These are phyloP conservation scores for Phyllosticta citriasiana DNA, from an alignment of 2,329 filamentous ascomycete genomes.

Conservation along the genomic window DNA sequence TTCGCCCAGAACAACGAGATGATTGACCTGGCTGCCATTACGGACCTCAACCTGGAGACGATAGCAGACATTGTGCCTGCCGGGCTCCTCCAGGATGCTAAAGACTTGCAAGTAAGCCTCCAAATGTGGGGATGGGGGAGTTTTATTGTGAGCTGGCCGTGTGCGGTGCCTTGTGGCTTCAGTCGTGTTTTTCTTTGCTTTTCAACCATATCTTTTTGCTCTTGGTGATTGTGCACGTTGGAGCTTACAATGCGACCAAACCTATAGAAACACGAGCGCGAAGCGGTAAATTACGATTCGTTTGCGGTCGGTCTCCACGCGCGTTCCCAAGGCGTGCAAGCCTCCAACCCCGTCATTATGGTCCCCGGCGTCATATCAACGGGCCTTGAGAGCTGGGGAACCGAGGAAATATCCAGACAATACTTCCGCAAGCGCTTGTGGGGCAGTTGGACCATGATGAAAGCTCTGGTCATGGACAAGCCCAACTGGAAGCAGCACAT, in stretches of 20 bases:
- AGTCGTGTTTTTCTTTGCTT: not conserved
- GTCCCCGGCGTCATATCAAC: conserved; percentile 96
- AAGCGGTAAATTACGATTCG: conserved; percentile 82
- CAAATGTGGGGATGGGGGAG: conserved; percentile 6
- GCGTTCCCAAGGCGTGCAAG: conserved; percentile 66
- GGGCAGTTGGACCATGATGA: conserved; percentile 99
- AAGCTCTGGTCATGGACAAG: conserved; percentile 84
- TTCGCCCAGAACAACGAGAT: conserved; percentile 85
- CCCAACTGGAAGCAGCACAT: conserved; percentile 91
- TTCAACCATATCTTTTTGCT: not conserved
- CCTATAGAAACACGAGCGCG: conserved; percentile 70
- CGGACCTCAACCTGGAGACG: conserved; percentile 68
- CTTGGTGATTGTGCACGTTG: not conserved
- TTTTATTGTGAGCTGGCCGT: not conserved
- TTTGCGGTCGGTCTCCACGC: conserved; percentile 85
- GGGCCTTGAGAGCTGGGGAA: conserved; percentile 93
- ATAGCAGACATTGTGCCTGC: conserved; percentile 81
- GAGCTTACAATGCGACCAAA: not conserved
- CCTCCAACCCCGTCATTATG: conserved; percentile 89
- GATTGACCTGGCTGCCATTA: conserved; percentile 67
- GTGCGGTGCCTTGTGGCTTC: not conserved
- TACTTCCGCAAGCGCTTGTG: conserved; percentile 93
- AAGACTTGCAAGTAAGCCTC: conserved; percentile 63
- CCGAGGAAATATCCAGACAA: conserved; percentile 62
- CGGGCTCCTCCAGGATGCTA: conserved; percentile 74